Percentiles rank a stretch among this genome's conserved stretches.
These are phyloP conservation scores for Sarocladiaceae sp. DNA, from an alignment of 2,329 filamentous ascomycete genomes.

Conservation along the genomic window DNA sequence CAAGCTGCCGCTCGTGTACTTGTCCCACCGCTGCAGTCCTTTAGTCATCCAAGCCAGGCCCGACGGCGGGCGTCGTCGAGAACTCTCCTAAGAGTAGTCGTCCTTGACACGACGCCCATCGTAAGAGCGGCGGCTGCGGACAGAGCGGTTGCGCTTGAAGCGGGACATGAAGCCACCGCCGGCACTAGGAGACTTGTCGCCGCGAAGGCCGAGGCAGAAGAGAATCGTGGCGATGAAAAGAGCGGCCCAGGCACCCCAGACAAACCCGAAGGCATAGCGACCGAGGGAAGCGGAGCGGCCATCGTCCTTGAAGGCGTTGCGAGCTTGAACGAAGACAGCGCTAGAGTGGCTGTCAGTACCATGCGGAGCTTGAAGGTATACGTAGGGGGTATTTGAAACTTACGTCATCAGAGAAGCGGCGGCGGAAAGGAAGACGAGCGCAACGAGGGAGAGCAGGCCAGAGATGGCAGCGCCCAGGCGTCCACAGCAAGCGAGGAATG, in stretches of 20 bases:
- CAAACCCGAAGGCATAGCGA: constrained; percentile 66
- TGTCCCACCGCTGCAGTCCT: background rate
- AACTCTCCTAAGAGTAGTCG: constrained; percentile 49
- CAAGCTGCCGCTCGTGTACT: background rate
- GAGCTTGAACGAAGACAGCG: constrained; percentile 60
- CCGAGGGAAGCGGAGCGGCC: constrained; percentile 57
- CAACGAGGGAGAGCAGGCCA: constrained; percentile 48
- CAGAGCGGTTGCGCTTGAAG: constrained; percentile 25
- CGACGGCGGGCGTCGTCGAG: background rate
- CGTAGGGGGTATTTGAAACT: constrained; percentile 26
- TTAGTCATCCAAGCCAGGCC: background rate
- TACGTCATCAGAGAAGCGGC: constrained; percentile 72
- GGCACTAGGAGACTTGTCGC: constrained; percentile 29
- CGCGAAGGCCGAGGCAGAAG: constrained; percentile 58
- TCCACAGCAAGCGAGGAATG: constrained; percentile 63
- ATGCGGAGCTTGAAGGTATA: constrained; percentile 7
- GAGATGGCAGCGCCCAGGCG: constrained; percentile 64
- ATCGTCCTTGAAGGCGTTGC: constrained; percentile 54
- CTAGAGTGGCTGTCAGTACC: constrained; percentile 19
- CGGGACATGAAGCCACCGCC: constrained; percentile 14
- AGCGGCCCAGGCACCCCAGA: constrained; percentile 64
- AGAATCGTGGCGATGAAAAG: constrained; percentile 61
- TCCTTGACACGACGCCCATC: constrained; percentile 60
- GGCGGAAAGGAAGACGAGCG: constrained; percentile 63
- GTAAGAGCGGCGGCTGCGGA: constrained; percentile 32